Conservation (phyloP, 176 grass and related monocot species). For the Oryza glaberrima region DNA sequence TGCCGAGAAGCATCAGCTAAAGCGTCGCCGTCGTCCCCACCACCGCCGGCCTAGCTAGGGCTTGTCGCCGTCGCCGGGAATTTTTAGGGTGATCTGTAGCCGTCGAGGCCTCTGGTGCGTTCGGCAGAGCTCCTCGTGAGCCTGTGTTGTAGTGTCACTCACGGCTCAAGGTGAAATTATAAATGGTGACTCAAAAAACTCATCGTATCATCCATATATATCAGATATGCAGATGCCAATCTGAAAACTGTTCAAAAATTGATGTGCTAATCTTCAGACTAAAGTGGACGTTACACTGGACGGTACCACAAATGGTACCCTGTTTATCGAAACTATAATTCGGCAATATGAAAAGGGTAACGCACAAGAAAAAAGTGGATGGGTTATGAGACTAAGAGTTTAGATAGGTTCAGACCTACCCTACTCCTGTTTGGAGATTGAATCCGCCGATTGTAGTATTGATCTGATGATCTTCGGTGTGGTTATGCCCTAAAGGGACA, state of each 20-base stretch:
- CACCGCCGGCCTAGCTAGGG: conserved; percentile 56
- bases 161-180: not conserved
- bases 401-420: too few relatives aligned
- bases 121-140: not conserved
- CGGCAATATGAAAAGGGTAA: too few relatives aligned
- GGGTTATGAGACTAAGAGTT: too few relatives aligned
- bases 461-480: too few relatives aligned
- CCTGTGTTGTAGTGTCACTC: conserved; percentile 1
- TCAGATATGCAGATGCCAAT: not conserved
- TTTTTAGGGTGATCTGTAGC: conserved; percentile 17
- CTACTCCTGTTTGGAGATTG: too few relatives aligned
- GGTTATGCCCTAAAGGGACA: too few relatives aligned
- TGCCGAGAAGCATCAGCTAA: conserved; percentile 18
- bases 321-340: too few relatives aligned
- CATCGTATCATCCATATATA: not conserved
- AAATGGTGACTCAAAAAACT: not conserved
- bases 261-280: not conserved
- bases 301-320: too few relatives aligned
- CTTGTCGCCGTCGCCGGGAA: conserved; percentile 35
- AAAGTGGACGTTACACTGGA: too few relatives aligned
- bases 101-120: not conserved
- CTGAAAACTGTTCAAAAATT: not conserved
- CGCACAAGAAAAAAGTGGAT: too few relatives aligned
- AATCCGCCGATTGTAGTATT: too few relatives aligned
- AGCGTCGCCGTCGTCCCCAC: conserved; percentile 36